A percentile compares a stretch with the other conserved stretches of the same genome.
phyloP scores from a whole-genome alignment of 2,329 filamentous ascomycete species.

The Clonostachys chloroleuca region DNA sequence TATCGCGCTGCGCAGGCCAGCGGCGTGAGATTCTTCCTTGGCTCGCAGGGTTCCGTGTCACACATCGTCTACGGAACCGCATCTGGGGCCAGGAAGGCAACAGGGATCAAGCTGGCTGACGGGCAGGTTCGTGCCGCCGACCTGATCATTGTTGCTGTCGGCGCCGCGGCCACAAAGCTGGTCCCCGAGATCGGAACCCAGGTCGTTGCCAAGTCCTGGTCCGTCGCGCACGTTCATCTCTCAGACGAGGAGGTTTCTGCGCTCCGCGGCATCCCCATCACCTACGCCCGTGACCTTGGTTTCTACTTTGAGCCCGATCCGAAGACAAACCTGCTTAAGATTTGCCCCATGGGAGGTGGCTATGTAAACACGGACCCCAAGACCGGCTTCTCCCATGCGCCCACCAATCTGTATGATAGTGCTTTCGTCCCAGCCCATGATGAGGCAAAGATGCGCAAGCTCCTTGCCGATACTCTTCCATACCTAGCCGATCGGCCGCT shows the following conservation, averaged over 20 bases:
- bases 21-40: constrained; percentile 30
- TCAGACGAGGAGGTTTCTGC: constrained; percentile 46
- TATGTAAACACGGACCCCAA: constrained; percentile 39
- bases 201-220: constrained; percentile 52
- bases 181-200: constrained; percentile 43
- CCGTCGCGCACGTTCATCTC: constrained; percentile 55
- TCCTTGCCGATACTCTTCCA: constrained; percentile 48
- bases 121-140: constrained; percentile 18
- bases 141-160: constrained; percentile 45
- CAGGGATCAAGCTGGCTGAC: constrained; percentile 6
- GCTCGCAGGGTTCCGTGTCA: constrained; percentile 9
- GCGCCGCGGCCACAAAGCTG: constrained; percentile 41
- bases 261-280: constrained; percentile 55
- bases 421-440: constrained; percentile 49
- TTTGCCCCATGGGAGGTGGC: constrained; percentile 55
- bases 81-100: constrained; percentile 7
- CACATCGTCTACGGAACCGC: constrained; percentile 7
- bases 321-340: constrained; percentile 51
- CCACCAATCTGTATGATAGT: constrained; percentile 21
- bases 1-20: constrained; percentile 30
- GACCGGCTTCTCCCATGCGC: constrained; percentile 17
- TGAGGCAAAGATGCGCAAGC: constrained; percentile 42
- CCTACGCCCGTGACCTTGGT: constrained; percentile 55
- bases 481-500: constrained; percentile 48
- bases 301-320: constrained; percentile 65